Evolutionary conservation across 2,329 filamentous ascomycete genomes (phyloP).

Genomic region (Ustulina deusta): DNA sequence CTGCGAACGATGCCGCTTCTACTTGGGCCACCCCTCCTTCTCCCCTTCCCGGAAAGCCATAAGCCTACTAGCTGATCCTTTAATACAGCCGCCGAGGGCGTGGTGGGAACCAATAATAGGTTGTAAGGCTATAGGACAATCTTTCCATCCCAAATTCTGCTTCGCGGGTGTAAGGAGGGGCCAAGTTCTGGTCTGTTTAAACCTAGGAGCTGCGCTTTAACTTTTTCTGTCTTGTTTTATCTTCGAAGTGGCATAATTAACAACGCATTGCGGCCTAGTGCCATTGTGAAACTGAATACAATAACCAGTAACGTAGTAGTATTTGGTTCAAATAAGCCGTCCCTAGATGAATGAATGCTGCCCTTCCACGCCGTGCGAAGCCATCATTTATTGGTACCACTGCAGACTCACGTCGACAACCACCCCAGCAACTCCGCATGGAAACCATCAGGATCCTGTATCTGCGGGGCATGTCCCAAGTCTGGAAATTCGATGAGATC

Average conservation of each 20-base stretch:
- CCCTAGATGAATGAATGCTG: conserved; percentile 11
- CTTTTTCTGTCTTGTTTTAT: background rate
- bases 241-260: too few species aligned
- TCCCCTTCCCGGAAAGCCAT: background rate
- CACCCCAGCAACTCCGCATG: conserved; percentile 61
- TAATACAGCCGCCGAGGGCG: background rate
- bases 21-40: background rate
- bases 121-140: too few species aligned
- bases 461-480: conserved; percentile 65
- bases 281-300: too few species aligned
- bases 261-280: too few species aligned
- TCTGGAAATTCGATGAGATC: conserved; percentile 61
- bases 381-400: conserved; percentile 2
- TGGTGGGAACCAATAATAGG: conserved; percentile 2
- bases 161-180: background rate
- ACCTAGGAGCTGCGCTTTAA: background rate
- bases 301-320: too few species aligned
- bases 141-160: background rate
- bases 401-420: conserved; percentile 49
- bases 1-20: too few species aligned
- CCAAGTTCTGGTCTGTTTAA: background rate
- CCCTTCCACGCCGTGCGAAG: conserved; percentile 7
- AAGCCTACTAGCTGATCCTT: conserved; percentile 1
- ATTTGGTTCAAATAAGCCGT: too few species aligned
- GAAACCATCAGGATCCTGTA: conserved; percentile 62